Evolutionary conservation across 495 filamentous ascomycete genomes (phyloP), one percentile per base, ranked within the genome.

Genomic region (Daldinia concentrica): DNA sequence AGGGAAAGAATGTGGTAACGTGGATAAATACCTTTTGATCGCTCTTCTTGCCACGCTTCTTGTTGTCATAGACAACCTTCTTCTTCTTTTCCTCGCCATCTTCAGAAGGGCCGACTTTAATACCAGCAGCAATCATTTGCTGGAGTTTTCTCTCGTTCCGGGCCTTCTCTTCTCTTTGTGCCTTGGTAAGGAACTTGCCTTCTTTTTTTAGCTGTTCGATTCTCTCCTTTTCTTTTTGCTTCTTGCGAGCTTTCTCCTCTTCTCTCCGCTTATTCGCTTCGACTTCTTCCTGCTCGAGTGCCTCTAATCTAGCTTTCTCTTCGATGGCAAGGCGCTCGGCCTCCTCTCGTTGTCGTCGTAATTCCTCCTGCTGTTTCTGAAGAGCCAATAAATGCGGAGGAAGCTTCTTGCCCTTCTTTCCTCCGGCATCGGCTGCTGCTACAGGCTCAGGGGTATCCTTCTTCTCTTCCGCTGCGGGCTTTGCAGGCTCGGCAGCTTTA

Each of bases 171-270:
- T 97, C 93, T 74, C 89, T 92, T 80, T 99, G 94, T 30, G 95
- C 93, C 79, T 97, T 95, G 69, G 94, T 97, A 67, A 97, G 84
- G 73, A 93, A 94, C 78, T 97, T 98, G 74, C 96, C 96, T 80
- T 97, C 94, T 77, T 89, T 94, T 83, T 95, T 95, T 15, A 97
- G 87, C 80, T 97, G 92, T 74, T 99, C 96, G 68, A 97, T 93
- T 83, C 88, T 95, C 80, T 97, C 92, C 80, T 91, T 96, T 78
- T 99, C 96, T 80, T 91, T 97, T 78, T 97, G 93, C 84, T 97
- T 98, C 86, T 91, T 97, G 55, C 86, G 81, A 12, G 90, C 89
- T 72, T 90, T 91, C 75, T 94, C 93, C 66, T 92, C 93, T 65
- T 83, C 82, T 60, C 64, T 82, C 24, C 80, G 78, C 75, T 84